Base-by-base conservation (phyloP, 1,284 basidiomycete genomes). In the Cutaneotrichosporon sp. region DNA sequence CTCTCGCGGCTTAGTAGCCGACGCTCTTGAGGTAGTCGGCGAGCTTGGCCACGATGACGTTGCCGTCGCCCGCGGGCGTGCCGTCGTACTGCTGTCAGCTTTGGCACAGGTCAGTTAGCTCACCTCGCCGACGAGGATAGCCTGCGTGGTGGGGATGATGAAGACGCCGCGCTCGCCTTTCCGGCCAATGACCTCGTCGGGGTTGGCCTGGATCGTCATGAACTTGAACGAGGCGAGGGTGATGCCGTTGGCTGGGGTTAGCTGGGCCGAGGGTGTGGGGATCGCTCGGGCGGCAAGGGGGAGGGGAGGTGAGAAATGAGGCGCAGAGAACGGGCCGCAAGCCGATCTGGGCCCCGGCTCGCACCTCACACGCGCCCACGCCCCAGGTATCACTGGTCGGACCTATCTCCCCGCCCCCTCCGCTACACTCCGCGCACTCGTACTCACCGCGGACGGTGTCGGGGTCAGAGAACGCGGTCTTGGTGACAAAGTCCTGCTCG, bases 61-160 rank as follows among this genome's bases (percentile, higher is more conserved):
- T 90, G 25, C 86, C 84, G 75, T 97, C 92, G 45, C 82, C 75
- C 2, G 89, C 89, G 27, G 81, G 74, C 43, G 79, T 81, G 27
- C 85, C 82, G 0, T 70, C 67, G 81, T 97, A 97, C 77, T 78
- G 63, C 2, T 33, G 54, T 60, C 20, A 60, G 51, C 34, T n/a
- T n/a, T 4, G 38, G 16, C 9, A n/a, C 8, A n/a, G 36, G n/a
- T n/a, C n/a, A n/a, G n/a, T n/a, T n/a, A n/a, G n/a, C 75, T 59
- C 54, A 79, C 77, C 72, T 89, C 87, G 14, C 87, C 85, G 25
- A 98, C 87, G 61, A 98, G 84, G 65, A 97, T 83, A 4, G 92
- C 92, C 75, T 93, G 91, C 69, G 85, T 90, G 27, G 94, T 97
- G 84, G 92, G 92, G 62, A 92, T 89, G 66, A 95, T 75, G 64